Base-by-base conservation (phyloP, 768 basidiomycete species). In the Tylopilus sp. region DNA sequence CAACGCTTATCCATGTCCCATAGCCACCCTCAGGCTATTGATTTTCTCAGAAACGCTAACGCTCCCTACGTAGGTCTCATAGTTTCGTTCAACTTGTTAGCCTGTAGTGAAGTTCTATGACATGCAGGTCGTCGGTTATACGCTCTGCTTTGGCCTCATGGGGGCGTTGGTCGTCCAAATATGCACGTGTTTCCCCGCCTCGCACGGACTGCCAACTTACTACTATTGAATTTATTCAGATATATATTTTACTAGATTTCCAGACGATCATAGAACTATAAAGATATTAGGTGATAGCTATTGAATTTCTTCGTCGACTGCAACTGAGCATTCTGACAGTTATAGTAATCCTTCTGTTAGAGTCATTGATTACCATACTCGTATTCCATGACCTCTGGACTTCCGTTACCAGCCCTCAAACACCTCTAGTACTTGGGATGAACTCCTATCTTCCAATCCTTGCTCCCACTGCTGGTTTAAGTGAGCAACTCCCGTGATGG, bases 201-300 rank as follows among this genome's bases (percentile, higher is more conserved):
- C 20, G 13, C 17, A n/a, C 17, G 13, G 8, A 23, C n/a, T 22
- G 33, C 33, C 6, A 3, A 33, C 23, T 26, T 17, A 40, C 17
- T n/a, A n/a, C n/a, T n/a, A n/a, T n/a, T n/a, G n/a, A n/a, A n/a
- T 23, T 28, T 13, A 17, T 23, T 11, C n/a, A 63, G 61, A 55
- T 30, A 38, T 62, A 31, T 62, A 63, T 38, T 62, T 46, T 42
- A 50, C 43, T 8, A 49, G 50, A 50, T 62, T 63, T 20, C n/a
- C 46, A 17, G 55, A 57, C 20, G 61, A 63, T 22, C 26, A 20
- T 12, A 54, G 6, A 44, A 21, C 40, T 18, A 52, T 57, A 18
- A 62, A 63, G 45, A 40, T 28, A 26, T 17, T 60, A 18, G 64
- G 62, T 63, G 39, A 44, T 15, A 31, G 5, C 4, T 3, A 3